Evolutionary conservation across 2,329 filamentous ascomycete genomes (phyloP).

Genomic region (Monosporascus sp.): DNA sequence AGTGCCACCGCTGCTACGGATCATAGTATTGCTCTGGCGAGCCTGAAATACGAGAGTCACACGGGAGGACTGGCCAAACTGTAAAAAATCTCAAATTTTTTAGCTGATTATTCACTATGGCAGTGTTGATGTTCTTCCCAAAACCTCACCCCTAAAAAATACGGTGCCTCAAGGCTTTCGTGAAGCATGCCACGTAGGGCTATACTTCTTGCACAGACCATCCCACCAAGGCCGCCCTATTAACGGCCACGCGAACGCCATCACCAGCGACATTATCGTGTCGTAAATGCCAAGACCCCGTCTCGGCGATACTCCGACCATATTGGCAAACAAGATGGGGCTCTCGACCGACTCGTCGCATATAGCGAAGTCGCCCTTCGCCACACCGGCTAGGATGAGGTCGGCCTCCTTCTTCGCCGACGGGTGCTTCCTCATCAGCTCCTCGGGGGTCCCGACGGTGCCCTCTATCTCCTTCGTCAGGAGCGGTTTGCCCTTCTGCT

Average conservation of each 20-base stretch:
- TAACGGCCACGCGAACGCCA: slow-evolving; percentile 12
- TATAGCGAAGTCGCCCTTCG: slow-evolving; percentile 20
- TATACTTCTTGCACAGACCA: slow-evolving; percentile 3
- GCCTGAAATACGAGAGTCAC: too few species aligned
- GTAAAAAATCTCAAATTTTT: too few species aligned
- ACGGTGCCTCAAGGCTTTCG: too few species aligned
- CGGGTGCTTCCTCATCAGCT: slow-evolving; percentile 14
- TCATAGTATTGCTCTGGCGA: too few species aligned
- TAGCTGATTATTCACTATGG: too few species aligned
- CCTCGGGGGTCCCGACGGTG: slow-evolving; percentile 6
- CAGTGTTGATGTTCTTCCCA: too few species aligned
- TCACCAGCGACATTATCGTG: slow-evolving; percentile 7
- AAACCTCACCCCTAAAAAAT: too few species aligned
- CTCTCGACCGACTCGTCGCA: slow-evolving; percentile 14
- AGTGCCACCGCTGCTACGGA: too few species aligned
- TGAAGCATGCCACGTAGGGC: too few species aligned
- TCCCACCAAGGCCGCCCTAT: slow-evolving; percentile 9
- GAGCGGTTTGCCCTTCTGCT: too few species aligned
- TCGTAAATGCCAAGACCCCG: slow-evolving; percentile 15
- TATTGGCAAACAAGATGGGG: slow-evolving; percentile 16
- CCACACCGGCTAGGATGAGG: slow-evolving; percentile 15
- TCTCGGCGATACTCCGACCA: slow-evolving; percentile 19
- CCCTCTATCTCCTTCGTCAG: slow-evolving; percentile 3
- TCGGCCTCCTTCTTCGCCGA: slow-evolving; percentile 16
- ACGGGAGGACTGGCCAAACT: too few species aligned